Evolutionary conservation across 179 eudicot species (phyloP), one percentile per base, ranked within the genome.

Genomic region (Beta corolliflora): DNA sequence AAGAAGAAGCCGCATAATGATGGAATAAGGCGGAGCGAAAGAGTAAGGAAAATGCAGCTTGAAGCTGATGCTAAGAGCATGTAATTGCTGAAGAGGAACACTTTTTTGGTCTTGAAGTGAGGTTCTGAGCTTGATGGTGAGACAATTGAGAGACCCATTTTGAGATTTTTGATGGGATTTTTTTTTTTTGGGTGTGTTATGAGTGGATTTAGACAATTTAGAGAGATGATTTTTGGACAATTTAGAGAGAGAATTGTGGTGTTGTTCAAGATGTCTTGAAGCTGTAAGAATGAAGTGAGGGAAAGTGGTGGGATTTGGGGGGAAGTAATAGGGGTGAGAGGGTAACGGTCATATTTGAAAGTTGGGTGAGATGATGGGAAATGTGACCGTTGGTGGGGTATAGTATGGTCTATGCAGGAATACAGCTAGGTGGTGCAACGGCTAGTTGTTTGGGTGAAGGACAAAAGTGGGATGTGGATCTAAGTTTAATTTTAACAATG

Each of bases 41-140:
- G 90, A 0, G 92, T 90, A 5, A 91, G 90, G 93, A 91, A 90
- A 59, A 91, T 90, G 91, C 92, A 91, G 70, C 92, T 88, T 19
- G 91, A 83, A 29, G 94, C 91, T 4, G 92, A 85, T 5, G 86
- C 94, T 12, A 91, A 36, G 63, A 91, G 89, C 53, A 84, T 67
- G 91, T 91, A 91, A 81, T 91, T 91, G 86, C 80, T 85, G 81
- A 82, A 76, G 4, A 91, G 84, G 85, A 90, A 91, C 56, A 88
- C 41, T 46, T 85, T 89, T 64, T 86, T 88, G 75, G 90, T 88
- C 46, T 84, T 85, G 84, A 60, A 83, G 44, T 85, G 89, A 63
- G 88, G 81, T 46, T 80, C 83, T 50, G 84, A 55, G 85, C 18
- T 86, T 67, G 89, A 84, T 19, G 78, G 77, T 19, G 52, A 63